Evolutionary conservation across 2,329 filamentous ascomycete genomes (phyloP).

Genomic region (Sporothrix inflata): DNA sequence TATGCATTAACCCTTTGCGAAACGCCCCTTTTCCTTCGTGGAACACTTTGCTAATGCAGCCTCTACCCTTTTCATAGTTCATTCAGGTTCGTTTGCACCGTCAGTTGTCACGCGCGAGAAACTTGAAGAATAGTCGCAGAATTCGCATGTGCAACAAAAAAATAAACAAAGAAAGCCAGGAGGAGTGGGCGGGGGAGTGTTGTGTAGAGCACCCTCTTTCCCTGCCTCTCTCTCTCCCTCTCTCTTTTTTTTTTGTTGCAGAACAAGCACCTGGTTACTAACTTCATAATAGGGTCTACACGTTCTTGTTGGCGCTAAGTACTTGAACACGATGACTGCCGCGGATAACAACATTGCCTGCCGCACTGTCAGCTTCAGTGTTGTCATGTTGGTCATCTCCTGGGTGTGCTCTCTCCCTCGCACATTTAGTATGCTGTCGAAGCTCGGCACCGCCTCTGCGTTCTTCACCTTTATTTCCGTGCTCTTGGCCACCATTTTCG

Average conservation of each 20-base stretch:
- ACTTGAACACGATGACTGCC: conserved; percentile 84
- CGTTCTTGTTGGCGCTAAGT: conserved; percentile 81
- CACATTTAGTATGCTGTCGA: conserved; percentile 80
- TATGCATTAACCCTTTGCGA: conserved; percentile 31
- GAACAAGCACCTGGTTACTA: neutral
- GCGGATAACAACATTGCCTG: conserved; percentile 62
- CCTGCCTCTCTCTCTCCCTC: neutral
- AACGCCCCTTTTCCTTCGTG: neutral
- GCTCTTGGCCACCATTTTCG: conserved; percentile 79
- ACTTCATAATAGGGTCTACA: conserved; percentile 65
- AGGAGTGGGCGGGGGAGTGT: neutral
- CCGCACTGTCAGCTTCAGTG: conserved; percentile 80
- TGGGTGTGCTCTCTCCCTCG: conserved; percentile 81
- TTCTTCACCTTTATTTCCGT: conserved; percentile 91
- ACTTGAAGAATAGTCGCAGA: neutral
- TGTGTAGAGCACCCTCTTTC: neutral
- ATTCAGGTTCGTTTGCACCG: conserved; percentile 62
- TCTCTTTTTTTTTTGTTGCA: neutral
- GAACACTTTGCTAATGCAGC: neutral
- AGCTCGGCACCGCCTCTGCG: conserved; percentile 77
- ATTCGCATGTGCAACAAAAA: neutral
- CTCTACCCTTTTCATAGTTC: conserved; percentile 51
- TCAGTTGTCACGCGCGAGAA: too few species aligned
- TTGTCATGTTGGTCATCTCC: conserved; percentile 73
- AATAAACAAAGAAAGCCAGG: neutral